phyloP scores from a whole-genome alignment of 352 stramenopile genomes.

The Globisporangium megalacanthum region DNA sequence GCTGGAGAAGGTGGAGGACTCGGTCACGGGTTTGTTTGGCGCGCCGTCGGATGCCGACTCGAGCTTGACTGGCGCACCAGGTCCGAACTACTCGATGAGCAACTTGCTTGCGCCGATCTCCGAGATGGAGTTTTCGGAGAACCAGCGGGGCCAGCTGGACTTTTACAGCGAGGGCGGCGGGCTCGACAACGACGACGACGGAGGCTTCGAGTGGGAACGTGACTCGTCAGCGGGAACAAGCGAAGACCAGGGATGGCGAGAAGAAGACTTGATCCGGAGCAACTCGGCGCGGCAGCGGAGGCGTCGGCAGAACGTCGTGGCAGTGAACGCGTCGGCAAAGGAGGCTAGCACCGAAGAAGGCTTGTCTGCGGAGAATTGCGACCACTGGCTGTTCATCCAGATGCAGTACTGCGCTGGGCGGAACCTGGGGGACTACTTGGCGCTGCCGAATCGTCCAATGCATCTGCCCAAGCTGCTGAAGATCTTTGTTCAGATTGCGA shows the following conservation, averaged over 20 bases:
- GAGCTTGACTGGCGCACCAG: slow-evolving; percentile 23
- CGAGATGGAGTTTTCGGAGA: slow-evolving; percentile 57
- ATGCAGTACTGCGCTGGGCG: slow-evolving; percentile 89
- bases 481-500: slow-evolving; percentile 87
- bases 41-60: slow-evolving; percentile 24
- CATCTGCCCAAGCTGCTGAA: slow-evolving; percentile 74
- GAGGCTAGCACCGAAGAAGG: slow-evolving; percentile 30
- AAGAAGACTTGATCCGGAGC: slow-evolving; percentile 45
- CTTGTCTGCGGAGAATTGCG: slow-evolving; percentile 51
- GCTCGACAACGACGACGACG: slow-evolving; percentile 42
- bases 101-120: slow-evolving; percentile 70
- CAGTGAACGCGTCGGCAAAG: slow-evolving; percentile 8
- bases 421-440: slow-evolving; percentile 83
- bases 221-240: slow-evolving; percentile 32
- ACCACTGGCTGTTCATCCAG: slow-evolving; percentile 91
- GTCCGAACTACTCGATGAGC: slow-evolving; percentile 61
- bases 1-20: slow-evolving; percentile 83
- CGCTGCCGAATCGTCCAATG: slow-evolving; percentile 60
- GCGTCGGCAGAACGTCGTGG: slow-evolving; percentile 7
- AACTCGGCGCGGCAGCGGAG: slow-evolving; percentile 5
- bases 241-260: slow-evolving; percentile 47
- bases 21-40: slow-evolving; percentile 13
- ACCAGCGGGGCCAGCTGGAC: slow-evolving; percentile 30
- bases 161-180: slow-evolving; percentile 50
- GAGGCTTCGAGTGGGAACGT: slow-evolving; percentile 77